Evolutionary conservation across 73 alveolate species (phyloP).

Genomic region (Paramecium octaurelia): DNA sequence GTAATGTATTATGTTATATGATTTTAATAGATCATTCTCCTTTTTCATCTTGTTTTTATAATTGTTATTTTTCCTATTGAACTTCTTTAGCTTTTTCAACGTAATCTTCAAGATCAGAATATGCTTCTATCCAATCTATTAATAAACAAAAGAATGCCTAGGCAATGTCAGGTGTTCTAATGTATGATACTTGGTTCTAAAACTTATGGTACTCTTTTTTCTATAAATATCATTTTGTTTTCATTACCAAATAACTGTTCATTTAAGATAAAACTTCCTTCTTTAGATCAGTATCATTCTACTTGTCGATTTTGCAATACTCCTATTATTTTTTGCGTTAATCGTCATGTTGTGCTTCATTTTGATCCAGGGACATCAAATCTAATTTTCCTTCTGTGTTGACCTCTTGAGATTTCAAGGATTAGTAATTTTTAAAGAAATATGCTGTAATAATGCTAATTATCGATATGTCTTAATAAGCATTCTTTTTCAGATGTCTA

Average conservation of each 20-base stretch:
- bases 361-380: background rate
- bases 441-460: slow-evolving; percentile 1
- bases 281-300: slow-evolving; percentile 32
- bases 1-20: background rate
- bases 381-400: slow-evolving; percentile 33
- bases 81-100: background rate
- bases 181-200: background rate
- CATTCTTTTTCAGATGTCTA: slow-evolving; percentile 42
- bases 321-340: slow-evolving; percentile 5
- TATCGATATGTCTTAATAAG: slow-evolving; percentile 32
- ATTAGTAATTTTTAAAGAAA: background rate
- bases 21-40: background rate
- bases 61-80: background rate
- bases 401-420: background rate
- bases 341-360: slow-evolving; percentile 14
- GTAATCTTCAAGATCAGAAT: slow-evolving; percentile 34
- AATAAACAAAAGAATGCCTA: background rate
- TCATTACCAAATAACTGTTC: background rate
- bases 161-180: slow-evolving; percentile 36
- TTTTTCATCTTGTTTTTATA: background rate
- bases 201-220: background rate
- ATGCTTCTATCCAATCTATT: slow-evolving; percentile 46
- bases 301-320: background rate
- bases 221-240: background rate
- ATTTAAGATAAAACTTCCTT: slow-evolving; percentile 17